These are phyloP conservation scores for Picochlorum costavermella DNA, from an alignment of 139 green algal genomes.

Conservation along the genomic window DNA sequence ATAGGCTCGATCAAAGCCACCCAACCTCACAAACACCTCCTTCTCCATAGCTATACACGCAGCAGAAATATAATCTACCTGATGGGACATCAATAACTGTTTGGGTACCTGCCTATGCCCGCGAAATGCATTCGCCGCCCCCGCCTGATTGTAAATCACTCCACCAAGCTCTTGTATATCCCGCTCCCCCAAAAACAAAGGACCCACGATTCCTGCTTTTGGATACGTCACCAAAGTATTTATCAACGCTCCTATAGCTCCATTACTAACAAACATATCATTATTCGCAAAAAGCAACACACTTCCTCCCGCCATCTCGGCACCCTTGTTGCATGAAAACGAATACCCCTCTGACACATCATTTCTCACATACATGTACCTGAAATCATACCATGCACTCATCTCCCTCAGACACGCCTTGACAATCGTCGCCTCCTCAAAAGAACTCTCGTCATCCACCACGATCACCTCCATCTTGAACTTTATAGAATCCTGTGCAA, in stretches of 20 bases:
- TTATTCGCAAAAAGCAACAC: slow-evolving; percentile 1
- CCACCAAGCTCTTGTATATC: slow-evolving; percentile 18
- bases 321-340: background rate
- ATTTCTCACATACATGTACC: background rate
- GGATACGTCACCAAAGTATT: background rate
- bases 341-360: background rate
- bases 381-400: background rate
- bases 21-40: slow-evolving; percentile 3
- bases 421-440: background rate
- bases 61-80: slow-evolving; percentile 22
- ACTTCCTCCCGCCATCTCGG: background rate
- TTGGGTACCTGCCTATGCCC: background rate
- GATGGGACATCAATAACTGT: background rate
- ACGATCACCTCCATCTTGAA: background rate
- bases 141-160: slow-evolving; percentile 18
- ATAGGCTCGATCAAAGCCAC: slow-evolving; percentile 15
- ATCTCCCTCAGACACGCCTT: background rate
- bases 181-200: slow-evolving; percentile 16
- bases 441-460: background rate
- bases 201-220: slow-evolving; percentile 9
- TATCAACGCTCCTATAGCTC: background rate
- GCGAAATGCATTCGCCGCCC: slow-evolving; percentile 3
- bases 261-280: background rate
- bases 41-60: slow-evolving; percentile 14
- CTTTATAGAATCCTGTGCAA: background rate